Base-by-base conservation (phyloP, 805 yeast species). In the Sugiyamaella smithiae region DNA sequence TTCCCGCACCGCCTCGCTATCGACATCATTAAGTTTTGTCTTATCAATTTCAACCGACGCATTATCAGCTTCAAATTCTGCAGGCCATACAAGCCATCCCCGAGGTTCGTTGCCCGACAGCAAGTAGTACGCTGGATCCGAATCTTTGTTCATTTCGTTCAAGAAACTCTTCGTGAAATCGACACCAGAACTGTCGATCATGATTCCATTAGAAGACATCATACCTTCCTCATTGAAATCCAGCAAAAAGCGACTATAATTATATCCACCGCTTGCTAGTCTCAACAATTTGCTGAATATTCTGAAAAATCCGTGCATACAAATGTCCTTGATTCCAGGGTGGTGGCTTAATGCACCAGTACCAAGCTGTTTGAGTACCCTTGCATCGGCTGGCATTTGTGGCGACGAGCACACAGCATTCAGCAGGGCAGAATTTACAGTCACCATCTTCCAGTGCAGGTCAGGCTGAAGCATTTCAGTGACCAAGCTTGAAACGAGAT, bases 61-160 rank as follows among this genome's bases (percentile, higher is more conserved):
- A 2, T 55, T 61, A 4, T 67, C 66, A 5, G 61, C 64, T 2
- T 68, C 69, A 16, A 81, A 59, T 0, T 67, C 56, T 16, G 78
- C 66, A 11, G 82, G 85, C 96, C 96, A 88, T 45, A 84, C 83
- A 6, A 85, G 65, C 80, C 89, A 85, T 0, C 95, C 93, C 28
- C 24, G 19, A 25, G 38, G 23, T 6, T 70, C 67, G 58, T 70
- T 73, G 2, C 76, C 68, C 45, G 75, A 76, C 25, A 75, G 74
- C 58, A 84, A 89, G 55, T 84, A 71, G 58, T 67, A 88, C 54
- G 71, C 82, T 1, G 63, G 60, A 85, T 85, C 48, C 0, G 68
- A 64, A 11, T 69, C 64, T 52, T 78, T 78, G 8, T 61, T 58
- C 70, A 84, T 67, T 55, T 85, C 93, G 4, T 59, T 49, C 36